Base-by-base conservation (phyloP, 1,139 yeast species). In the Meyerozyma guilliermondii region DNA sequence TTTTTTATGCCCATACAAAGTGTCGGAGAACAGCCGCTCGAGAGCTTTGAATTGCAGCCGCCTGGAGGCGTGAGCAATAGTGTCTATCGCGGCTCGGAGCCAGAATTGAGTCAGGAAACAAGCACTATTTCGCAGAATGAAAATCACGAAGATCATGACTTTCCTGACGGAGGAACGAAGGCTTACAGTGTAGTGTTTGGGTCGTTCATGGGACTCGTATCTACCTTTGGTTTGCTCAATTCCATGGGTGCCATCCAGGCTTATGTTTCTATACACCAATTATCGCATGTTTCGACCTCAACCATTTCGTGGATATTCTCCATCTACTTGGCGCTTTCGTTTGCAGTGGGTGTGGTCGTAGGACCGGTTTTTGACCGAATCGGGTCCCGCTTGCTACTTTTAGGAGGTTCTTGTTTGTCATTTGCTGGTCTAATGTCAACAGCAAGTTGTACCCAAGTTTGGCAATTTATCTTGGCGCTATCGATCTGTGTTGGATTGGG, bases 231-330 rank as follows among this genome's bases (percentile, higher is more conserved):
- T 2, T 58, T 82, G 30, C 69, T 76, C 46, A 81, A 81, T 50
- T 59, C 82, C 6, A 62, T 76, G 29, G 87, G 87, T 37, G 81
- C 80, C 11, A 69, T 81, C 23, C 83, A 82, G 55, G 73, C 83
- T 2, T 80, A 79, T 54, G 66, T 81, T 4, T 56, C 75, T 7
- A 58, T 65, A 40, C 68, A 81, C 53, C 83, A 80, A 52, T 63
- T 82, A 41, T 56, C 58, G 5, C 54, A 65, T 35, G 57, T 64
- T 11, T 57, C 74, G 7, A 66, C 74, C 6, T 62, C 79, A 2
- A 61, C 71, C 18, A 67, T 80, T 1, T 79, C 83, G 3, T 82
- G 88, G 88, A 74, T 82, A 31, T 82, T 81, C 56, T 74, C 83
- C 4, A 59, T 81, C 5, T 80, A 74, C 55, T 59, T 74, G 41